Conservation (phyloP, 768 basidiomycete genomes). For the Lactarius pseudohatsudake region DNA sequence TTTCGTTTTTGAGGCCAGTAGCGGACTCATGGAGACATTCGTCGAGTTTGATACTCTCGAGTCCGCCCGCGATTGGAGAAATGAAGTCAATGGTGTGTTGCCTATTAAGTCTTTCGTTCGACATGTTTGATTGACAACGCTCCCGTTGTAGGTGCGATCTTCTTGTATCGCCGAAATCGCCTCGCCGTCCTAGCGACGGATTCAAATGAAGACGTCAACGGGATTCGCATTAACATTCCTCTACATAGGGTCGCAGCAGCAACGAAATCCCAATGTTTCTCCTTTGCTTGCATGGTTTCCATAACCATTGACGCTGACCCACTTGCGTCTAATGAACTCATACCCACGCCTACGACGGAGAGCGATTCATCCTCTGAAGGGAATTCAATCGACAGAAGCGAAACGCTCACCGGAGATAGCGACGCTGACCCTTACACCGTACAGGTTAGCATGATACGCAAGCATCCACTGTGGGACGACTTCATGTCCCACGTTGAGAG, state of each 20-base stretch:
- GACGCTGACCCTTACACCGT: slow-evolving; percentile 19
- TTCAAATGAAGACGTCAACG: slow-evolving; percentile 36
- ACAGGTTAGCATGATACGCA: slow-evolving; percentile 24
- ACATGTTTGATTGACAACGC: not conserved
- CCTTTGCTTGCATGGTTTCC: slow-evolving; percentile 29
- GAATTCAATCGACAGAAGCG: slow-evolving; percentile 12
- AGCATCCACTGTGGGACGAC: slow-evolving; percentile 15
- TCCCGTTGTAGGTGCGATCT: slow-evolving; percentile 41
- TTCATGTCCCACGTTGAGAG: slow-evolving; percentile 16
- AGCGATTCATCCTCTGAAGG: slow-evolving; percentile 17
- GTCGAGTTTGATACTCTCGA: slow-evolving; percentile 61
- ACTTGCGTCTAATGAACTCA: slow-evolving; percentile 6
- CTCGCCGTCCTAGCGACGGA: slow-evolving; percentile 36
- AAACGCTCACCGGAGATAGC: not conserved
- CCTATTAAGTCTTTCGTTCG: not conserved
- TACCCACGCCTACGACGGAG: not conserved
- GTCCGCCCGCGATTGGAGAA: slow-evolving; percentile 49
- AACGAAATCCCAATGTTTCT: slow-evolving; percentile 27
- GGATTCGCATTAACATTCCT: slow-evolving; percentile 50
- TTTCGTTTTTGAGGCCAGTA: slow-evolving; percentile 38
- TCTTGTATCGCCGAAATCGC: slow-evolving; percentile 46
- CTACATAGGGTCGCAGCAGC: slow-evolving; percentile 39
- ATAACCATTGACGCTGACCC: slow-evolving; percentile 21
- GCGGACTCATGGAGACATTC: slow-evolving; percentile 32
- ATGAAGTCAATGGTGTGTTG: slow-evolving; percentile 45